Conservation (phyloP, 305 asterid species). For the Fraxinus greggii region DNA sequence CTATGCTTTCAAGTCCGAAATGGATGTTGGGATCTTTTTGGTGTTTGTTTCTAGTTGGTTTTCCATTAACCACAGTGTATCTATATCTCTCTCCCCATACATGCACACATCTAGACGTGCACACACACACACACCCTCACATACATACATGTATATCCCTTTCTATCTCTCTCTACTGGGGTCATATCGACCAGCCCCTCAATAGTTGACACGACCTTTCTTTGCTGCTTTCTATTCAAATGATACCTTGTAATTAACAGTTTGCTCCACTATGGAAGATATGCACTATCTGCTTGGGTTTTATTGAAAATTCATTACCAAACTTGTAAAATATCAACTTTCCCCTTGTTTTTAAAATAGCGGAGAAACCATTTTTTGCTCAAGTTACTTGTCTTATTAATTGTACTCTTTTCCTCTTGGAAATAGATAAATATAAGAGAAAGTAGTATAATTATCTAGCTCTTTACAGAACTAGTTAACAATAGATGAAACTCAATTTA, state of each 20-base stretch:
- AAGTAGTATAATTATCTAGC: background rate
- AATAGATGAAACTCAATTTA: background rate
- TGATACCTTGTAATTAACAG: background rate
- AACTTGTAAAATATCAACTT: background rate
- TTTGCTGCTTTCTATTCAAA: background rate
- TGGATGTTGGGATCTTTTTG: background rate
- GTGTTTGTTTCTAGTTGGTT: background rate
- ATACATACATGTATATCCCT: background rate
- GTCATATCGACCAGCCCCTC: background rate
- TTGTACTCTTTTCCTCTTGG: background rate
- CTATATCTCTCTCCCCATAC: background rate
- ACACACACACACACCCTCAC: background rate
- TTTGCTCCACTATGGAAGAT: background rate
- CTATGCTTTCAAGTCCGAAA: background rate
- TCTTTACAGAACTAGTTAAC: background rate
- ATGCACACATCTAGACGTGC: background rate
- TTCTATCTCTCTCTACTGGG: background rate
- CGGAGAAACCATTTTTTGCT: background rate
- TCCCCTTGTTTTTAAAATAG: background rate
- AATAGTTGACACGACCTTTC: background rate
- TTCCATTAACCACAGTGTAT: background rate
- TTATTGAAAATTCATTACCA: background rate
- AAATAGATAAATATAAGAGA: background rate
- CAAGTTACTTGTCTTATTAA: background rate
- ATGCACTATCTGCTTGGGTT: background rate